Percentiles rank a stretch among this genome's conserved stretches.
Evolutionary conservation across 352 stramenopile species (phyloP).

Genomic region (Sclerospora graminicola): DNA sequence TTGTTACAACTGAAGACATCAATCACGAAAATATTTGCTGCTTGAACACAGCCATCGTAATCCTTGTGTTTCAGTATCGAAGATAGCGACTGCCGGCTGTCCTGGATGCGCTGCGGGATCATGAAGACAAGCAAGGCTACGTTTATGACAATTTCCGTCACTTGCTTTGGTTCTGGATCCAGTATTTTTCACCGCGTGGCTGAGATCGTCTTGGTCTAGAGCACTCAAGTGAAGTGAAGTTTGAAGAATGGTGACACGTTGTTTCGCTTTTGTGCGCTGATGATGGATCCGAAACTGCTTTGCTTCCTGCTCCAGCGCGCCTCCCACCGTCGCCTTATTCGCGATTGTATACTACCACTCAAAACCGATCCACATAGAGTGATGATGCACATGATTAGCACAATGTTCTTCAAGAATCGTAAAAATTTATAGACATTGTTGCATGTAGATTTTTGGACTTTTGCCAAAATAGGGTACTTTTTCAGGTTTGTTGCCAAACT

Average conservation of each 20-base stretch:
- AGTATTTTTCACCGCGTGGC: conserved; percentile 92
- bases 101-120: conserved; percentile 45
- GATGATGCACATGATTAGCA: too few species aligned
- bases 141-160: conserved; percentile 86
- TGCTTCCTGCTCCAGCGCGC: conserved; percentile 46
- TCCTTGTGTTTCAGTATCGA: conserved; percentile 92
- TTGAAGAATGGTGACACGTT: conserved; percentile 87
- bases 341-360: conserved; percentile 32
- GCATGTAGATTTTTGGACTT: too few species aligned
- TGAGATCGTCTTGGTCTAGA: conserved; percentile 90
- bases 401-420: neutral
- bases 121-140: conserved; percentile 63
- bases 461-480: too few species aligned
- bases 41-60: conserved; percentile 93
- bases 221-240: conserved; percentile 92
- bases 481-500: too few species aligned
- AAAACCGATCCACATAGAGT: conserved; percentile 14
- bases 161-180: too few species aligned
- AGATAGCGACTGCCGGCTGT: conserved; percentile 68
- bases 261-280: conserved; percentile 88
- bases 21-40: conserved; percentile 98
- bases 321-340: conserved; percentile 64
- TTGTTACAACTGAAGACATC: conserved; percentile 91
- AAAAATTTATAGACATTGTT: too few species aligned
- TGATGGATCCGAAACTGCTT: conserved; percentile 79